phyloP scores from a whole-genome alignment of 192 early-diverging fungal species.

The Coemansia sp. region DNA sequence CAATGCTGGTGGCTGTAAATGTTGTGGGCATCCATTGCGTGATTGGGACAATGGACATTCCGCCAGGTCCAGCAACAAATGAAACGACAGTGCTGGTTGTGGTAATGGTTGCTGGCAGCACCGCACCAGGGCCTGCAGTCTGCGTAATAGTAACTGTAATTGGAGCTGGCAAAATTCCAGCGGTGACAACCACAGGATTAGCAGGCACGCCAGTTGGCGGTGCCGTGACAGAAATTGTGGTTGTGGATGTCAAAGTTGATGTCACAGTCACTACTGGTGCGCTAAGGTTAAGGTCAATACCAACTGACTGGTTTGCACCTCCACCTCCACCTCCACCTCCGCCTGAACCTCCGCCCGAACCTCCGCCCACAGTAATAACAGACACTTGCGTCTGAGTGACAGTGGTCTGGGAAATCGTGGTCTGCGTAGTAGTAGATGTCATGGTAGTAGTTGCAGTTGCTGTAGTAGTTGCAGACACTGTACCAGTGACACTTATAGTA shows the following conservation, averaged over 20 bases:
- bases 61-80: neutral
- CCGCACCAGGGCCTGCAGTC: neutral
- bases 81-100: neutral
- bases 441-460: neutral
- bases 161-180: neutral
- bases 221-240: neutral
- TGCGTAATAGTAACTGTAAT: neutral
- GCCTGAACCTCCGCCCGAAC: neutral
- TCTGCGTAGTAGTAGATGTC: neutral
- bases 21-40: neutral
- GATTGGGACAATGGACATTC: neutral
- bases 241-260: neutral
- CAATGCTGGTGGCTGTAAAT: neutral
- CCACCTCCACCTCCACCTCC: neutral
- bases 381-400: neutral
- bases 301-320: neutral
- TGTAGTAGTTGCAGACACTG: neutral
- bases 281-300: neutral
- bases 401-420: neutral
- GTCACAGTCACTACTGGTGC: neutral
- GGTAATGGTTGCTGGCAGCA: neutral
- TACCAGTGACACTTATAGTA: neutral
- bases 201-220: neutral
- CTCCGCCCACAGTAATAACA: neutral
- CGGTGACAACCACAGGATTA: neutral